Conservation (phyloP, 805 yeast genomes). For the Candida sithepensis region DNA sequence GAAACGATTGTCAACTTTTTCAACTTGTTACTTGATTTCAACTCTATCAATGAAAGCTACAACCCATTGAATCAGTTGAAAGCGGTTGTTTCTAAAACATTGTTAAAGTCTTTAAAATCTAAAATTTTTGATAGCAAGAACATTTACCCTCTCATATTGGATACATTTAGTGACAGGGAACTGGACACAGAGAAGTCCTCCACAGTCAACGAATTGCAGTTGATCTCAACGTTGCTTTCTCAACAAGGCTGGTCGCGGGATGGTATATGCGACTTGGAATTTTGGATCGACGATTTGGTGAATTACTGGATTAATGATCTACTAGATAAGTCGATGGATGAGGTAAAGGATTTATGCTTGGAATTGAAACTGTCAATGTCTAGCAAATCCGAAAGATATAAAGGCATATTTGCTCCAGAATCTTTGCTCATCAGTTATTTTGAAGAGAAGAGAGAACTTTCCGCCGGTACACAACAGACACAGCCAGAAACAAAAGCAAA, state of each 20-base stretch:
- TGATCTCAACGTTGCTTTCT: conserved; percentile 21
- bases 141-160: conserved; percentile 25
- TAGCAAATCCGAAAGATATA: conserved; percentile 9
- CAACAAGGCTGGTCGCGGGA: conserved; percentile 28
- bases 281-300: conserved; percentile 31
- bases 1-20: conserved; percentile 22
- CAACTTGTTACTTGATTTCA: conserved; percentile 16
- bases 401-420: conserved; percentile 6
- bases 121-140: conserved; percentile 22
- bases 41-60: conserved; percentile 3
- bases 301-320: conserved; percentile 27
- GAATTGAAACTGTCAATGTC: conserved; percentile 8
- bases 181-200: not conserved
- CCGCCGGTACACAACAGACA: not conserved
- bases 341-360: conserved; percentile 20
- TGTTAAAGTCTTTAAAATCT: conserved; percentile 19
- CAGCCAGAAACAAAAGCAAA: conserved; percentile 1
- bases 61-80: conserved; percentile 16
- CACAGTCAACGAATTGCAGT: conserved; percentile 11
- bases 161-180: conserved; percentile 13
- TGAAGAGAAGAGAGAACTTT: not conserved
- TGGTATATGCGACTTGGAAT: conserved; percentile 30
- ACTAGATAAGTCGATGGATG: conserved; percentile 24
- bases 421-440: conserved; percentile 6
- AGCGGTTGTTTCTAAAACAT: conserved; percentile 14